Conservation (phyloP, 371 early-diverging fungal genomes). For the Mucor ambiguus region DNA sequence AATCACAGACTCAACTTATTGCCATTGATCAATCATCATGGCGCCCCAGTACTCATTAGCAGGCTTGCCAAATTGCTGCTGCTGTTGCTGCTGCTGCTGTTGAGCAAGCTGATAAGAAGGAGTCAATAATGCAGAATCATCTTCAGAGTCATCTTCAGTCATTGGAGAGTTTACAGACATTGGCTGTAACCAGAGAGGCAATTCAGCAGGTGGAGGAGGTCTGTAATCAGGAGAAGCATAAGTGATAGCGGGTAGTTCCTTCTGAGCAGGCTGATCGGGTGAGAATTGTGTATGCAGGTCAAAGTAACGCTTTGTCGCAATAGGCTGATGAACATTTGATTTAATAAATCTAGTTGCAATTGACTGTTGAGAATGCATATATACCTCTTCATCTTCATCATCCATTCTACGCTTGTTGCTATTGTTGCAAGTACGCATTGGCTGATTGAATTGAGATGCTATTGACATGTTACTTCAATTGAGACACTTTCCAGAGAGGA, state of each 20-base stretch:
- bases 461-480: not conserved
- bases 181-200: conserved; percentile 31
- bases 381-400: conserved; percentile 25
- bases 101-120: conserved; percentile 16
- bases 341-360: not conserved
- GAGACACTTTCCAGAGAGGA: not conserved
- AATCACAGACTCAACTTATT: not conserved
- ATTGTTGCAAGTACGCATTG: not conserved
- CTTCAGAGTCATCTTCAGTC: conserved; percentile 28
- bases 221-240: conserved; percentile 38
- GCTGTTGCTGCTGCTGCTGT: conserved; percentile 11
- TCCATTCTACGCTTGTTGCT: conserved; percentile 31
- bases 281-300: conserved; percentile 31
- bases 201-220: conserved; percentile 32
- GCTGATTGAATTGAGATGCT: conserved; percentile 4
- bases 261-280: conserved; percentile 17
- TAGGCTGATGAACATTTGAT: conserved; percentile 3
- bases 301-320: conserved; percentile 26
- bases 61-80: conserved; percentile 6
- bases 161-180: conserved; percentile 20
- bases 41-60: conserved; percentile 14
- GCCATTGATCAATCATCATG: conserved; percentile 19
- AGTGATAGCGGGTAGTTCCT: conserved; percentile 31
- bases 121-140: conserved; percentile 21
- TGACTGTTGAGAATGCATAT: not conserved